phyloP scores from a whole-genome alignment of 129 eudicot genomes.

The Smallanthus sonchifolius region DNA sequence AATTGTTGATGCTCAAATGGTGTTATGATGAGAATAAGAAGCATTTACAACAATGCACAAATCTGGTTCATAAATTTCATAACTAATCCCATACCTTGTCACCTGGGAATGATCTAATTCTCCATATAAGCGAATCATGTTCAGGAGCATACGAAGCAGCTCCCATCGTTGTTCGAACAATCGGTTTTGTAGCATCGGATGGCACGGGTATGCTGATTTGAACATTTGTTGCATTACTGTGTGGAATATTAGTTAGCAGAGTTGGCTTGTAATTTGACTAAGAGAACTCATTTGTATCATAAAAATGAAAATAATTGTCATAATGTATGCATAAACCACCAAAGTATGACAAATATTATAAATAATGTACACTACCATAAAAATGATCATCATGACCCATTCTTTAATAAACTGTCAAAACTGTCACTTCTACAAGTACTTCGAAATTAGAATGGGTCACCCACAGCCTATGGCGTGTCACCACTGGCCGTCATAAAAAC shows the following conservation, averaged over 20 bases:
- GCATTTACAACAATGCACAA: slow-evolving; percentile 3
- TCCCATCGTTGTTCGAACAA: slow-evolving; percentile 81
- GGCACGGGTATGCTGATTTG: slow-evolving; percentile 75
- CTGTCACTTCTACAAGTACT: too few species aligned
- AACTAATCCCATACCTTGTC: slow-evolving; percentile 44
- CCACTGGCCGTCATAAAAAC: too few species aligned
- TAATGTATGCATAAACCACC: background rate
- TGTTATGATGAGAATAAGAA: background rate
- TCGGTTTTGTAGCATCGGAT: slow-evolving; percentile 75
- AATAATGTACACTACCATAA: background rate
- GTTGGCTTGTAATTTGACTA: background rate
- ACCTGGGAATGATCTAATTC: slow-evolving; percentile 82
- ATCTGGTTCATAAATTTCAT: background rate
- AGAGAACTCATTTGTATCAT: background rate
- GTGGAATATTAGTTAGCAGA: background rate
- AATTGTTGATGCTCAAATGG: slow-evolving; percentile 3
- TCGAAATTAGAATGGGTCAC: too few species aligned
- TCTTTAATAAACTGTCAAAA: too few species aligned
- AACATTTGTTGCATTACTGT: slow-evolving; percentile 79
- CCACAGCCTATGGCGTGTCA: too few species aligned
- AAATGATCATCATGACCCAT: background rate
- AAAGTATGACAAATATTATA: background rate
- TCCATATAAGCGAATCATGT: slow-evolving; percentile 71
- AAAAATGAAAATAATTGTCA: background rate
- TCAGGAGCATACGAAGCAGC: slow-evolving; percentile 86